Base-by-base conservation (phyloP, 176 grass and related monocot genomes). In the Hordeum vulgare region DNA sequence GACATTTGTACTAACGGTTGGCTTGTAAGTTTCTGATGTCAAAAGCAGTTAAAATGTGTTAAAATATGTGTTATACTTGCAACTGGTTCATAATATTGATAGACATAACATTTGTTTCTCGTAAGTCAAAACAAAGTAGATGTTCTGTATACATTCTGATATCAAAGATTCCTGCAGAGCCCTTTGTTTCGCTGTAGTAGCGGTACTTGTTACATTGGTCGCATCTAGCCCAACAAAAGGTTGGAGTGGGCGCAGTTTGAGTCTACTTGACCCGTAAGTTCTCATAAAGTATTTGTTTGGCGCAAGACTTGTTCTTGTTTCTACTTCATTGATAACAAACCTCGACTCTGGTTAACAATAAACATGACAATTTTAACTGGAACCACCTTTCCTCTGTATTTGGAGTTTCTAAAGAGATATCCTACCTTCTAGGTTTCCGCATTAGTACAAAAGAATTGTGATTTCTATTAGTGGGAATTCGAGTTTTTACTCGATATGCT, bases 171-270 rank as follows among this genome's bases (percentile, higher is more conserved):
- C 76, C 72, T 92, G 59, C 91, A 99, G 97, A 75, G 97, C 87
- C 84, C 36, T 96, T 87, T 99, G 89, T 88, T 88, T 85, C 47
- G 88, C 88, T 69, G 97, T 89, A 37, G 59, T 99, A 86, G 93
- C 97, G 45, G 88, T 96, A 77, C 89, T 99, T 34, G 59, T 86
- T 15, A 88, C 97, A 66, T 73, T 99, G 88, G 97, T 99, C 64
- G 93, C 97, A 78, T 99, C 97, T 85, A 99, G 97, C 82, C 97
- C 97, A 81, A 99, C 97, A 61, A 99, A 96, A 91, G 97, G 97
- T 74, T 99, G 97, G 97, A 99, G 97, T 36, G 97, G 97, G 15
- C 97, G 97, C 79, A 99, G 97, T 90, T 94, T 99, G 86, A 99
- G 97, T 75, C 88, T 99, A 83, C 93, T 99, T 87, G 97, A 99